Conservation (phyloP, 352 stramenopile species). For the Thraustochytrium sp. region DNA sequence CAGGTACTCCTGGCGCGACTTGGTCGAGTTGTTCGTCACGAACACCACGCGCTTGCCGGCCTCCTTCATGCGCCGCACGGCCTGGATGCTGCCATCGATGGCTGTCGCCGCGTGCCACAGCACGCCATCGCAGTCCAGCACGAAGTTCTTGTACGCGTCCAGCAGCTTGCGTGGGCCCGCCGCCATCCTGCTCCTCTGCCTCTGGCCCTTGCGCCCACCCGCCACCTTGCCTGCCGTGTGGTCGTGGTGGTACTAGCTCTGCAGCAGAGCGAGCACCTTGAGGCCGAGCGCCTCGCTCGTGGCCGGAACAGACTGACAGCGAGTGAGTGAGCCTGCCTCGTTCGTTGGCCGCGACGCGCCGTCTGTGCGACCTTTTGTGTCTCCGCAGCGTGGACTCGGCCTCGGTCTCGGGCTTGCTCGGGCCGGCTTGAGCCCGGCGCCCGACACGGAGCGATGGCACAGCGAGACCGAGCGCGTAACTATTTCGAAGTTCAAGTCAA, state of each 20-base stretch:
- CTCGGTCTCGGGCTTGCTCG: too few species aligned
- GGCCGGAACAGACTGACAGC: not conserved
- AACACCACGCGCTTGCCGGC: constrained; percentile 77
- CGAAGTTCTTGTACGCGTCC: constrained; percentile 23
- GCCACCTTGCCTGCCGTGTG: too few species aligned
- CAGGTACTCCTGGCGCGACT: constrained; percentile 67
- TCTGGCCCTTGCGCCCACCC: too few species aligned
- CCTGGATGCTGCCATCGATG: not conserved
- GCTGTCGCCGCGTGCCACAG: constrained; percentile 27
- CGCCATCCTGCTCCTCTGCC: not conserved
- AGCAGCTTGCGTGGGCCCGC: not conserved
- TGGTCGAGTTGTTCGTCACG: constrained; percentile 82
- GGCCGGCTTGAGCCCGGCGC: not conserved
- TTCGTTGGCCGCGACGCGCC: not conserved
- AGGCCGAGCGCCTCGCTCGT: too few species aligned
- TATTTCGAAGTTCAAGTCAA: not conserved
- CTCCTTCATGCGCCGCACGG: not conserved
- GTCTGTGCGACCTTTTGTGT: not conserved
- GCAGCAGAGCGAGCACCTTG: too few species aligned
- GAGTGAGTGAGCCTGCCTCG: not conserved
- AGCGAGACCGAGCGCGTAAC: not conserved
- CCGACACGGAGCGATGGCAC: not conserved
- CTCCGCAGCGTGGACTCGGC: not conserved
- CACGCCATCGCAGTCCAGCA: constrained; percentile 40
- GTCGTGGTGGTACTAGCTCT: too few species aligned